Base-by-base conservation (phyloP, 164 flowering plant species). In the Macadamia tetraphylla region DNA sequence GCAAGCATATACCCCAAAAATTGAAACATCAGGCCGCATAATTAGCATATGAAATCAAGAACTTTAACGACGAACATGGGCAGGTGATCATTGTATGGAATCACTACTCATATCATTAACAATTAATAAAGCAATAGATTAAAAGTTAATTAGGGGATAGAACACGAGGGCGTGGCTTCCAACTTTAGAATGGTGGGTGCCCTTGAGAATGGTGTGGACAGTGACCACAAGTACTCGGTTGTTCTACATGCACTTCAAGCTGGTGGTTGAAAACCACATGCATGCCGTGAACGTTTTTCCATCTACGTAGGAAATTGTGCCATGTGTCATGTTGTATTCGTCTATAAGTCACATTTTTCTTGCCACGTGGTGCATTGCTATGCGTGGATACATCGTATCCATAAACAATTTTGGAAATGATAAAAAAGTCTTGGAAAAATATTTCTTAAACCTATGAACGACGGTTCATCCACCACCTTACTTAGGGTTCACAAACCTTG, bases 111-210 rank as follows among this genome's bases (percentile, higher is more conserved):
- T n/a, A 52, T 52, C 66, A 62, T 35, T 48, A 68, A 13, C 29
- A 52, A 61, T 23, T 42, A 42, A 53, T 14, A 48, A 43, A 29
- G 7, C 23, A 30, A 44, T 44, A 42, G 13, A 51, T 1, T 10
- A 51, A 51, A 29, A 17, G 12, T 11, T 61, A 29, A 6, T 32
- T 23, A 23, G 23, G 23, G 23, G 23, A 23, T 49, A 65, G 79
- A 80, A 71, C 79, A 70, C 83, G 77, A 80, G 81, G 74, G 72
- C 75, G 74, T 73, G 74, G 13, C 67, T 71, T 73, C 79, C 83
- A 75, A 71, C 70, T 75, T 58, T 44, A 59, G 49, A 69, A 70
- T 66, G 40, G 75, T 68, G 77, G 60, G 53, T 56, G 43, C 58
- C 60, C 72, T 80, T 73, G 81, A 74, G 58, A 80, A 65, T 56